Percentiles rank a stretch among this genome's conserved stretches.
phyloP scores from a whole-genome alignment of 139 green algal species.

The Ettlia oleoabundans region DNA sequence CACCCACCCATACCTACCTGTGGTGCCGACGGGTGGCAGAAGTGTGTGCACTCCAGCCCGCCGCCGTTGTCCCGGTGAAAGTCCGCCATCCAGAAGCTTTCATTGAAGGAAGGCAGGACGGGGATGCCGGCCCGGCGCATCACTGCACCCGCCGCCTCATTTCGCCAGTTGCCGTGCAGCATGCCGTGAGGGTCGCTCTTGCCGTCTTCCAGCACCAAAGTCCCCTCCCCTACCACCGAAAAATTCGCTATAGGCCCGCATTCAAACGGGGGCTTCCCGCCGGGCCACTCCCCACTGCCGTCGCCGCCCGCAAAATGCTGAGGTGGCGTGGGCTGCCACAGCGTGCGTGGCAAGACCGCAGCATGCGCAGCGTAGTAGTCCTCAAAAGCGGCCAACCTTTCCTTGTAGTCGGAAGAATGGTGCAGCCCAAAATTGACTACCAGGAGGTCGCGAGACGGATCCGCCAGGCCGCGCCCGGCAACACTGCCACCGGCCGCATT shows the following conservation, averaged over 20 bases:
- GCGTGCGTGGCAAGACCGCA: background rate
- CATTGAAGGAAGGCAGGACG: background rate
- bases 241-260: background rate
- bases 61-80: conserved; percentile 4
- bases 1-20: background rate
- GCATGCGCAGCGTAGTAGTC: background rate
- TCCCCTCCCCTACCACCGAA: background rate
- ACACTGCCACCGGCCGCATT: background rate
- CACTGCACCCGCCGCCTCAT: background rate
- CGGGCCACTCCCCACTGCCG: background rate
- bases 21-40: conserved; percentile 1
- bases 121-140: background rate
- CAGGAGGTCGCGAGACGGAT: background rate
- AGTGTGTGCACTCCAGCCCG: conserved; percentile 13
- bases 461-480: background rate
- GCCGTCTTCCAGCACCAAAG: background rate
- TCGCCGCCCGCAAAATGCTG: conserved; percentile 3
- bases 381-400: background rate
- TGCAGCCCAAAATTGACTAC: conserved; percentile 24
- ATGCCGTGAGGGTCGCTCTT: background rate
- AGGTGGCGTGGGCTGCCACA: conserved; percentile 9
- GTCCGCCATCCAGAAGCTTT: background rate
- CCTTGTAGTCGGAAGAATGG: background rate
- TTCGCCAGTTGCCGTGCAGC: conserved; percentile 12
- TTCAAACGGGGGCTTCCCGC: background rate